Percentiles rank a stretch among this genome's conserved stretches.
phyloP scores from a whole-genome alignment of 2,329 filamentous ascomycete species.

The Fusarium tuaranense region DNA sequence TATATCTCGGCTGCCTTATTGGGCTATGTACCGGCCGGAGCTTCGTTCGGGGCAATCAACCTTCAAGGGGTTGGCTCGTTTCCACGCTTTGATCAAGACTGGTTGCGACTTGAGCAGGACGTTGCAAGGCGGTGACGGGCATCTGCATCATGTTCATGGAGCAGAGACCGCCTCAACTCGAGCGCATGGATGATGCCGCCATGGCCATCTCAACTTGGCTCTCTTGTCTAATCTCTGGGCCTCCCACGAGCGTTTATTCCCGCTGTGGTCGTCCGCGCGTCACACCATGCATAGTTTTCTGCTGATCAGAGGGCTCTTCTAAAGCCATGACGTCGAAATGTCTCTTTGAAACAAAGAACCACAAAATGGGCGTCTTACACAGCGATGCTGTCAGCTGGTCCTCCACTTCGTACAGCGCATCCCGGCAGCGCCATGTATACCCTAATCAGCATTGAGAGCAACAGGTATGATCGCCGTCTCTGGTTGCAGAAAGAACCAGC shows the following conservation, averaged over 20 bases:
- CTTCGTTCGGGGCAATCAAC: conserved; percentile 9
- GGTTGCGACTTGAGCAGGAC: not conserved
- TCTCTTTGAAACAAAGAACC: conserved; percentile 38
- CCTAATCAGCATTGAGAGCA: not conserved
- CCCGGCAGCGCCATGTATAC: not conserved
- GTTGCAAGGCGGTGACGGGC: conserved; percentile 24
- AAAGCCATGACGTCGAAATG: conserved; percentile 39
- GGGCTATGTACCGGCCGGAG: not conserved
- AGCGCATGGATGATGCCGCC: conserved; percentile 28
- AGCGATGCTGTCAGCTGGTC: conserved; percentile 8
- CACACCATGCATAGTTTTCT: conserved; percentile 37
- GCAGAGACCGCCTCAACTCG: conserved; percentile 26
- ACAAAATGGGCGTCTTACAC: conserved; percentile 34
- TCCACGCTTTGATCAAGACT: conserved; percentile 14
- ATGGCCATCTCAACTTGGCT: conserved; percentile 20
- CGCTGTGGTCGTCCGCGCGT: conserved; percentile 33
- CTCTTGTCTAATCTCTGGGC: conserved; percentile 36
- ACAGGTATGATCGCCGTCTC: not conserved
- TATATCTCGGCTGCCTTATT: conserved; percentile 27
- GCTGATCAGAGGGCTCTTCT: conserved; percentile 32
- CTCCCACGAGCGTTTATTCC: conserved; percentile 36
- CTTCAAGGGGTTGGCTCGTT: not conserved
- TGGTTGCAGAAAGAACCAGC: not conserved
- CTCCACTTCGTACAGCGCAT: conserved; percentile 18
- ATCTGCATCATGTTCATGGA: not conserved